These are phyloP conservation scores for Solanum hybrid DNA, from an alignment of 305 asterid species.

Conservation along the genomic window DNA sequence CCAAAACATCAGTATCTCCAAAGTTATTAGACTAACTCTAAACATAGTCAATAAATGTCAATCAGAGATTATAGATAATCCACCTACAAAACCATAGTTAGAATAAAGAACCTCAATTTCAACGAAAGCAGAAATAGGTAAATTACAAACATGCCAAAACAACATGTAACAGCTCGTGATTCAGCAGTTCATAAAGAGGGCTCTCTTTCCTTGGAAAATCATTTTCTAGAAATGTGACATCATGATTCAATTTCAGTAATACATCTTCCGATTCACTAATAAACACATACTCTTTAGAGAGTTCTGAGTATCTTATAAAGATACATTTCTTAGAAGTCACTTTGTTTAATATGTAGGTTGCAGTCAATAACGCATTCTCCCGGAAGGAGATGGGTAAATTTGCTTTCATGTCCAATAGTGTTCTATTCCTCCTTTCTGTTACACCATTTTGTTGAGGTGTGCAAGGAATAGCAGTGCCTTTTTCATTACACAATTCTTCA, in stretches of 20 bases:
- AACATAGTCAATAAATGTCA: neutral
- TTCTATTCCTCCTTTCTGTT: neutral
- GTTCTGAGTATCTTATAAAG: neutral
- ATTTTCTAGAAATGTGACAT: neutral
- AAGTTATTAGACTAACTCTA: neutral
- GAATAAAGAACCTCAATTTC: neutral
- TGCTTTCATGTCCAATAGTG: neutral
- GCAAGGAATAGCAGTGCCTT: neutral
- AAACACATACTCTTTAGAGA: neutral
- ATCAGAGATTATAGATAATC: neutral
- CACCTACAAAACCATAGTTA: neutral
- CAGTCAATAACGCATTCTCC: neutral
- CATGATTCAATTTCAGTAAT: neutral
- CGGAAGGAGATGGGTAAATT: neutral
- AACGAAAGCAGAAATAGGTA: neutral
- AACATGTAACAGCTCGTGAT: neutral
- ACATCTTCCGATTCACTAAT: neutral
- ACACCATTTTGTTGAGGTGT: neutral
- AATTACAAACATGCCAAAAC: slow-evolving; percentile 23
- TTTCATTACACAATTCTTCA: neutral
- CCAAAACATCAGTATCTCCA: neutral
- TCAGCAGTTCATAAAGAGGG: neutral
- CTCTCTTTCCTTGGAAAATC: neutral
- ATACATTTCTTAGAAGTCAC: neutral
- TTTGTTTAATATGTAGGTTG: neutral